Evolutionary conservation across 352 stramenopile genomes (phyloP), one percentile per base, ranked within the genome.

Genomic region (Halophytophthora polymorphica): DNA sequence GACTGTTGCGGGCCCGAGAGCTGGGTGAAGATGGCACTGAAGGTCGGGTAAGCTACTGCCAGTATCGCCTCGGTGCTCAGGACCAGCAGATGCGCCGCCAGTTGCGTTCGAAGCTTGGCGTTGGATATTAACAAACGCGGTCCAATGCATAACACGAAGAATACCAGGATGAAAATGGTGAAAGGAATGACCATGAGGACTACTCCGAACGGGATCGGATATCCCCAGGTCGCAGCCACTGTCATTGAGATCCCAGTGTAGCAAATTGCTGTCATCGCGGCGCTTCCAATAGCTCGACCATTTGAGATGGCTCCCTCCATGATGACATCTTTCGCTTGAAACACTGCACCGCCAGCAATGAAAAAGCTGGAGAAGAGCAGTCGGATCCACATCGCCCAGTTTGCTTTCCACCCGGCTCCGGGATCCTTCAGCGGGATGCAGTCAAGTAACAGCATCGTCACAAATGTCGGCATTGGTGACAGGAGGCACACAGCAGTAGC

Each of bases 301-400:
- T 10, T 56, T 0, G 55, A 50, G 6, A 64, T 50, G 2, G 46
- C 51, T 1, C 49, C 34, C 0, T 43, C 49, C 6, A 45, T 33
- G 10, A 75, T n/a, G 6, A 65, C 42, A 11, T 52, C 23, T 18
- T 53, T 58, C 14, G 56, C 41, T 31, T 64, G 55, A 15, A 62
- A 28, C 1, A 60, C 34, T 1, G 33, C 37, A 14, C 46, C 47
- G 28, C 65, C 48, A 1, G 45, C 42, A 13, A 61, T 42, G 3
- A 60, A 23, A 3, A 64, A 23, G 0, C n/a, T 54, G 1, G 52
- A 61, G n/a, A 61, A 29, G 21, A 56, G 56, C 4, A 56, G 25
- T 13, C 59, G 53, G 15, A 64, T 42, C 45, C 45, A 77, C 29
- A 69, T 53, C 5, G 38, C 38, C 40, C 58, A 63, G 37, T 74